Evolutionary conservation across 169 alveolate species (phyloP), one percentile per base, ranked within the genome.

Genomic region (Plasmodium gallinaceum): DNA sequence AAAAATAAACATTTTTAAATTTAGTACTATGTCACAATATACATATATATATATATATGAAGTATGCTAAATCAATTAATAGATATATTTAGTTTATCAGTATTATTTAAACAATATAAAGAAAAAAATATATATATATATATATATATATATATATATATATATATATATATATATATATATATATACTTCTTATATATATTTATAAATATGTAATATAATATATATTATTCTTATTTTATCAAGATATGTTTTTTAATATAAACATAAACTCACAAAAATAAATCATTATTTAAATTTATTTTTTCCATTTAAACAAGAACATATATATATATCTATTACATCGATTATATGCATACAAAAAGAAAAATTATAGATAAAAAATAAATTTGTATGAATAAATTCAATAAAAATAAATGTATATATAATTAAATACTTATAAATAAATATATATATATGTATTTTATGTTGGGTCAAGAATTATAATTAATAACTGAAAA

Each of bases 191-290:
- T 32, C 39, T 32, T 32, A 32, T 32, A 32, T 32, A 32, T 32
- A 32, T 32, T 48, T 10, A 10, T 48, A 48, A 48, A 14, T 48
- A 48, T 48, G 0, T 48, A 14, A 1, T 48, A 5, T 14, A 5
- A 48, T 10, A 48, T 10, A 48, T 1, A 10, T 48, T 14, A 14
- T 48, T 10, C 5, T 9, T 48, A 48, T 48, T 5, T 48, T 14
- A 48, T 48, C 16, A 48, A 10, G 66, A 1, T 5, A 57, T 16
- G 32, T 18, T 14, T 57, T 14, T 14, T 18, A 57, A 57, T 5
- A 22, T 7, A 57, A 57, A 57, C 66, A 57, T 5, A 7, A 57
- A 57, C 32, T 57, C 66, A 16, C 66, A 57, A 57, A 57, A 57
- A 57, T 57, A 22, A 57, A 57, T 5, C 66, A 57, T 57, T 22